Conservation (phyloP, 1,284 basidiomycete species). For the Meripilus lineatus region DNA sequence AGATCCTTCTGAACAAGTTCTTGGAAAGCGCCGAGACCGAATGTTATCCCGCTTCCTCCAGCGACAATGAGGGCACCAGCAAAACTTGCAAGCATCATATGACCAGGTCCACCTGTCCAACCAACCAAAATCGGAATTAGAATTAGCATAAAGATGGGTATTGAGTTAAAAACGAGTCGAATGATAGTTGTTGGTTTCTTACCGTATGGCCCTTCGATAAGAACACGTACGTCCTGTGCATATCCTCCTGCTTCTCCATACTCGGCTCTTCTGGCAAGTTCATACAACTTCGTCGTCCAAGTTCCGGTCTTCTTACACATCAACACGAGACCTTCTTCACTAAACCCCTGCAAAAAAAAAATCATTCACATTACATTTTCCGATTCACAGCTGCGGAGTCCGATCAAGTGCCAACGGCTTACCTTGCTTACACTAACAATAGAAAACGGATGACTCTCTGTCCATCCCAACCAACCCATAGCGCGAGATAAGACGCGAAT, state of each 20-base stretch:
- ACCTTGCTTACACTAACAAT: slow-evolving; percentile 48
- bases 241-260: slow-evolving; percentile 29
- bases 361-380: no score
- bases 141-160: no score
- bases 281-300: slow-evolving; percentile 61
- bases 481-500: slow-evolving; percentile 56
- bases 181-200: slow-evolving; percentile 12
- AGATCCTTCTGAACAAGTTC: slow-evolving; percentile 59
- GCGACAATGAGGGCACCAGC: slow-evolving; percentile 64
- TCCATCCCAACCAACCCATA: slow-evolving; percentile 55
- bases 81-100: slow-evolving; percentile 55
- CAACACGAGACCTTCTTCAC: slow-evolving; percentile 49
- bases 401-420: no score
- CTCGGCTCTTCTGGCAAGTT: slow-evolving; percentile 40
- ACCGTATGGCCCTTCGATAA: slow-evolving; percentile 78
- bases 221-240: slow-evolving; percentile 44
- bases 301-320: slow-evolving; percentile 58
- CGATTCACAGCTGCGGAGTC: no score
- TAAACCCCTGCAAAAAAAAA: slow-evolving; percentile 12
- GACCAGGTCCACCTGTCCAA: slow-evolving; percentile 52
- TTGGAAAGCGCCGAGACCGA: slow-evolving; percentile 56
- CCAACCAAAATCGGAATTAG: not conserved
- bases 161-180: no score
- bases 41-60: slow-evolving; percentile 73
- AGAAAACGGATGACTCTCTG: slow-evolving; percentile 73